Evolutionary conservation across 1,284 basidiomycete species (phyloP).

Genomic region (Violaceomyces palustris): DNA sequence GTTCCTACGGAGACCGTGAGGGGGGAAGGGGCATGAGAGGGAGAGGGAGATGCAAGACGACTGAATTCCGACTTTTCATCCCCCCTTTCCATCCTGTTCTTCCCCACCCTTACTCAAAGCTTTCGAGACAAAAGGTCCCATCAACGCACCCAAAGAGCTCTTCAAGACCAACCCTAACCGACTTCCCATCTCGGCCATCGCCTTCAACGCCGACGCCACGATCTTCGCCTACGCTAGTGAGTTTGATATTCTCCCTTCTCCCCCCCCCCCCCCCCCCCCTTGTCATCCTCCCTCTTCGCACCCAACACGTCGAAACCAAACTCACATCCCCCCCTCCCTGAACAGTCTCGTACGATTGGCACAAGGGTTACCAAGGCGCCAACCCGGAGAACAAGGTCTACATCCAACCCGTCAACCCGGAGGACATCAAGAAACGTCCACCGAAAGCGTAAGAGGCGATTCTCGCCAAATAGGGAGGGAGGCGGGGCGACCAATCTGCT

Average conservation of each 20-base stretch:
- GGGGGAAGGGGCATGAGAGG: not conserved
- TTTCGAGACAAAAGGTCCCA: slow-evolving; percentile 45
- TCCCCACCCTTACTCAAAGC: slow-evolving; percentile 4
- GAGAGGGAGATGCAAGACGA: not conserved
- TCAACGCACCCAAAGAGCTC: slow-evolving; percentile 40
- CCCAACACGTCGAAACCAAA: not conserved
- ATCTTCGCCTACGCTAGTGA: slow-evolving; percentile 48
- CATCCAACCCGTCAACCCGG: slow-evolving; percentile 43
- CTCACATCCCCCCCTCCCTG: not conserved
- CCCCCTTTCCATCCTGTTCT: not conserved
- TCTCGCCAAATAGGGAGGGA: too few relatives aligned
- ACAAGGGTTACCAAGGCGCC: slow-evolving; percentile 45
- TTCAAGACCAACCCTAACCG: slow-evolving; percentile 44
- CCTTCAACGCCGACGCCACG: slow-evolving; percentile 43
- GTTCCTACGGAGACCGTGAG: slow-evolving; percentile 36
- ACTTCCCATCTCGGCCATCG: slow-evolving; percentile 45
- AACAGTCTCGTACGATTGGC: slow-evolving; percentile 49
- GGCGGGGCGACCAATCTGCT: too few relatives aligned
- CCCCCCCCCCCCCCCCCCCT: not conserved
- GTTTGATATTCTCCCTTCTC: not conserved
- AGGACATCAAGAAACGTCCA: slow-evolving; percentile 44
- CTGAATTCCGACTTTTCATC: not conserved
- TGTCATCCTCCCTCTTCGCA: not conserved
- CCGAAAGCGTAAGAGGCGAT: slow-evolving; percentile 23
- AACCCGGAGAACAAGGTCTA: slow-evolving; percentile 38